Percentiles rank a stretch among this genome's conserved stretches.
Evolutionary conservation across 305 asterid genomes (phyloP).

Genomic region (Solanum hybrid): DNA sequence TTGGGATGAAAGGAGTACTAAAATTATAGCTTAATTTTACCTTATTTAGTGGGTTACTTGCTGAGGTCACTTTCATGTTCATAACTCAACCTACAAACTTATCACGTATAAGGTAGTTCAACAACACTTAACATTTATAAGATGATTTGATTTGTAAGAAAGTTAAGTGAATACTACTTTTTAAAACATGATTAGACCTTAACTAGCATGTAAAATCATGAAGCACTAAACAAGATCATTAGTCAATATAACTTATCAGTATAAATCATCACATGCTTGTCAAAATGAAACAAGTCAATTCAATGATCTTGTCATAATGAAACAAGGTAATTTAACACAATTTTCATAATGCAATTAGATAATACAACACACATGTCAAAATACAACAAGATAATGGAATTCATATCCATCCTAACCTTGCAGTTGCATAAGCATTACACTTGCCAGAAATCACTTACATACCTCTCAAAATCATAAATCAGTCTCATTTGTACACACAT

Average conservation of each 20-base stretch:
- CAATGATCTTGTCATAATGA: background rate
- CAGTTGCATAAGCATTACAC: background rate
- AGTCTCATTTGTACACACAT: too few relatives aligned
- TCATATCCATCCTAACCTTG: background rate
- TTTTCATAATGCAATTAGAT: background rate
- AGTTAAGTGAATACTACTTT: background rate
- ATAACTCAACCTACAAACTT: background rate
- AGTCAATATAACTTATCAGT: too few relatives aligned
- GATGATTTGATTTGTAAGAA: background rate
- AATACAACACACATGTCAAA: background rate
- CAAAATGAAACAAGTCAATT: background rate
- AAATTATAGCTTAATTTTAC: background rate
- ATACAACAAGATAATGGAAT: background rate
- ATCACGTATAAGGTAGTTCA: background rate
- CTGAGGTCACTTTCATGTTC: background rate
- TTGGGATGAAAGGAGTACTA: background rate
- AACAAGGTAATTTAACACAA: background rate
- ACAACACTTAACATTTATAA: background rate
- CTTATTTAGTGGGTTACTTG: background rate
- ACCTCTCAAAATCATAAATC: background rate
- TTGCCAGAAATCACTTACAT: background rate
- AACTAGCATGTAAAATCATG: background rate
- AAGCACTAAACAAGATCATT: too few relatives aligned
- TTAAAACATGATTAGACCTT: background rate
- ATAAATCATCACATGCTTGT: background rate